phyloP scores from a whole-genome alignment of 1,284 basidiomycete species.

The Moesziomyces sp. region DNA sequence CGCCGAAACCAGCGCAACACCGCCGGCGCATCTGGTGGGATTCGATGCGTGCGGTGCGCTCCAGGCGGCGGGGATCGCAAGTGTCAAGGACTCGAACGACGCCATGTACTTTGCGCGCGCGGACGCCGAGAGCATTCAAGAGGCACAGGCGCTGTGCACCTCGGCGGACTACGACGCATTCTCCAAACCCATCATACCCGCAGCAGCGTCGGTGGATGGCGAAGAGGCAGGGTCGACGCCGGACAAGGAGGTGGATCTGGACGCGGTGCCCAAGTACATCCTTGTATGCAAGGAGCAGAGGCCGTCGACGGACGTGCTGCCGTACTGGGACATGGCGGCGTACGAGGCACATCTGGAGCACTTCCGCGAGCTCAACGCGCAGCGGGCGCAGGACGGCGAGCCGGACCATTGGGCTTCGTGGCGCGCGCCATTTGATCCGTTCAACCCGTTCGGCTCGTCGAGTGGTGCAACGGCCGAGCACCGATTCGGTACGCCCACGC shows the following conservation, averaged over 20 bases:
- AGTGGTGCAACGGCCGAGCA: background rate
- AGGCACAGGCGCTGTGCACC: constrained; percentile 22
- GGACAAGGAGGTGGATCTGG: constrained; percentile 54
- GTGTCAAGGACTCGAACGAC: constrained; percentile 71
- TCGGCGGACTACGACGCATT: constrained; percentile 44
- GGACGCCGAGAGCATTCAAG: constrained; percentile 5
- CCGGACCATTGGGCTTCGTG: constrained; percentile 33
- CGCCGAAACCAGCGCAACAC: constrained; percentile 3
- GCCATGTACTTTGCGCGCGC: constrained; percentile 73
- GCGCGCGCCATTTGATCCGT: constrained; percentile 34
- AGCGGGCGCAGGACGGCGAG: constrained; percentile 13
- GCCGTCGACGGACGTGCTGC: constrained; percentile 15
- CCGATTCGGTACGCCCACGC: constrained; percentile 76
- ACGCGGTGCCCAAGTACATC: constrained; percentile 60
- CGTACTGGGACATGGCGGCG: constrained; percentile 45
- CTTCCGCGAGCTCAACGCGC: constrained; percentile 21
- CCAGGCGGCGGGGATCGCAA: constrained; percentile 13
- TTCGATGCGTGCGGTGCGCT: constrained; percentile 12
- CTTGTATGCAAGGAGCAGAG: constrained; percentile 26
- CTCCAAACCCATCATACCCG: constrained; percentile 24
- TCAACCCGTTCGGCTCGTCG: constrained; percentile 24
- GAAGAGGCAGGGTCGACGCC: constrained; percentile 15
- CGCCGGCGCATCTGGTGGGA: constrained; percentile 12
- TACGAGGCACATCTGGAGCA: constrained; percentile 36
- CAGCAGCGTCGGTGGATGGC: background rate